A percentile compares a stretch with the other conserved stretches of the same genome.
Conservation (phyloP, 1,139 yeast species). For the Diutina scorzettiae region DNA sequence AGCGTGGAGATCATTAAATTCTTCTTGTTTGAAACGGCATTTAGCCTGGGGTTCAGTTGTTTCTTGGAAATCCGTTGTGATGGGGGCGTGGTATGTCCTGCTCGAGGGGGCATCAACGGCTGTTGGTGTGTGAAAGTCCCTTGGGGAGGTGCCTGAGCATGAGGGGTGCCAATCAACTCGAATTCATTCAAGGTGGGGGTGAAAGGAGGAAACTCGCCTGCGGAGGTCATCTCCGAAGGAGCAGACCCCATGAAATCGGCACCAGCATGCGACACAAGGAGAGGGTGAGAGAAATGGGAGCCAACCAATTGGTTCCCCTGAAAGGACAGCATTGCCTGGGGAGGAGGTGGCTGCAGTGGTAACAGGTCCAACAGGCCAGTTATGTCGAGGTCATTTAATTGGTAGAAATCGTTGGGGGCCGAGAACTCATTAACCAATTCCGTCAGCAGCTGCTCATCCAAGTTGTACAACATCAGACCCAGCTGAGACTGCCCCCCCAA, state of each 20-base stretch:
- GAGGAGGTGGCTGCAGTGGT: neutral
- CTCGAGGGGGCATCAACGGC: neutral
- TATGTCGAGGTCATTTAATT: neutral
- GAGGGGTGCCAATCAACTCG: neutral
- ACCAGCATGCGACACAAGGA: neutral
- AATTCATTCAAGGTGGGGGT: slow-evolving; percentile 3
- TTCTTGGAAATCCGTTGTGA: slow-evolving; percentile 4
- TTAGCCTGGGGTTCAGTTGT: neutral
- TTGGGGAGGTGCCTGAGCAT: neutral
- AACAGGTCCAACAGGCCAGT: slow-evolving; percentile 4
- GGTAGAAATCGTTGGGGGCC: neutral
- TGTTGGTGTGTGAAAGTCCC: slow-evolving; percentile 1
- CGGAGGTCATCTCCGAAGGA: neutral
- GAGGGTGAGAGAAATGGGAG: slow-evolving; percentile 1
- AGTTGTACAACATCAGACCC: slow-evolving; percentile 1
- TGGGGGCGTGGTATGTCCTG: slow-evolving; percentile 3
- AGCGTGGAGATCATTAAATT: neutral
- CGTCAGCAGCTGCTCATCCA: slow-evolving; percentile 6
- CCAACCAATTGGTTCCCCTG: neutral
- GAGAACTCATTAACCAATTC: neutral
- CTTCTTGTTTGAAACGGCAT: slow-evolving; percentile 3
- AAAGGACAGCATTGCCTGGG: neutral
- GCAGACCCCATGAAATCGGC: neutral
- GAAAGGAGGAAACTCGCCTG: slow-evolving; percentile 1
- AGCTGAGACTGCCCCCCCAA: neutral